Base-by-base conservation (phyloP, 768 basidiomycete species). In the Macrolepiota dolichaula region DNA sequence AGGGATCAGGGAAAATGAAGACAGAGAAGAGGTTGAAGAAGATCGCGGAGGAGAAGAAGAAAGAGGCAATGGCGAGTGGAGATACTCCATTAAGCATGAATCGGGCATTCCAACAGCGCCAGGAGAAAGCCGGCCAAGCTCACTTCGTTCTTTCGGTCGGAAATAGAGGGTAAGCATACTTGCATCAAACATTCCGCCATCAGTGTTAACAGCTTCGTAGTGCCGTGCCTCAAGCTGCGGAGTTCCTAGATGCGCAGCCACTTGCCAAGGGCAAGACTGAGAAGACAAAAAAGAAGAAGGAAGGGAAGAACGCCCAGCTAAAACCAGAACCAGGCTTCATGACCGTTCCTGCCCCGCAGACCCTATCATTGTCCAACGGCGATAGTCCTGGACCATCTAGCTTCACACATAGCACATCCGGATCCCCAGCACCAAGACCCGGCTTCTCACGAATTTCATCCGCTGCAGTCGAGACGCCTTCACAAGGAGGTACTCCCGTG, bases 1-100 rank as follows among this genome's bases (percentile, higher is more conserved):
- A 98, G 74, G 94, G 94, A 1, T 92, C 92, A 0, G 97, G 97
- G 11, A 92, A 89, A 78, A 92, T 91, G 85, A 98, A 98, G 83
- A 95, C 90, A 24, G 96, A 98, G 80, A 98, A 98, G 73, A 83
- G 94, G 63, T 69, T 98, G 65, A 95, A 96, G 84, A 95, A 91
- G 79, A 98, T 98, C 65, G 92, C 88, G n/a, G 96, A 98, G 68
- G 97, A 99, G 79, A 86, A 90, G 73, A 98, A 97, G 80, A 84
- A 94, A 71, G 85, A 86, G 62, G 91, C 94, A 10, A 98, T 98
- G 95, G 86, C 83, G 17, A 94, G 94, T 66, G 93, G 94, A 1
- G 97, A 99, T 76, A 98, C 96, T 1, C 95, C 96, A 2, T 77
- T 95, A 57, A 96, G 93, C 69, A 97, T 98, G 92, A 95, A 89